Conservation (phyloP, 805 yeast species). For the Teunomyces barrocoloradensis region DNA sequence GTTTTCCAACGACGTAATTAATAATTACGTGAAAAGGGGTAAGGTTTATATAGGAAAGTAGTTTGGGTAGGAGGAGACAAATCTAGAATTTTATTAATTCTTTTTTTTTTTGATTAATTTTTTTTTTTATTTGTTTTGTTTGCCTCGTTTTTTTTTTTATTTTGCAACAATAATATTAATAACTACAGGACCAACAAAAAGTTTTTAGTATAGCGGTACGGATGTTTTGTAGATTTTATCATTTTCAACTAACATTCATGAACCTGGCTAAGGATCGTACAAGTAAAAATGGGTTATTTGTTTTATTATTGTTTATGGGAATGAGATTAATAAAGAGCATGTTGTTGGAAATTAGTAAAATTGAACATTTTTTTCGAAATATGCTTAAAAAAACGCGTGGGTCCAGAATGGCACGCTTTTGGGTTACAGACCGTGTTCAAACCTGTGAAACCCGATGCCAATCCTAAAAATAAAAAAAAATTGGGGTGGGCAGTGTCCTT, state of each 20-base stretch:
- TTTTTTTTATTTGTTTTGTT: not conserved
- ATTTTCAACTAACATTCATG: not conserved
- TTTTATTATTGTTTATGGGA: no score
- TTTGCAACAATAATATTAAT: not conserved
- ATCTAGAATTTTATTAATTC: not conserved
- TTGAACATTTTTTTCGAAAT: slow-evolving; percentile 1
- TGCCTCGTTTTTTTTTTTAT: not conserved
- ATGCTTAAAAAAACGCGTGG: not conserved
- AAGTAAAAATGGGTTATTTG: no score
- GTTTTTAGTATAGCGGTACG: not conserved
- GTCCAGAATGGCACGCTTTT: not conserved
- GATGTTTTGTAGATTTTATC: not conserved
- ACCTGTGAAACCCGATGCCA: not conserved
- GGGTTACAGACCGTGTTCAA: not conserved
- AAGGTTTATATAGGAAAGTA: slow-evolving; percentile 1
- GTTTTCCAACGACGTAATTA: slow-evolving; percentile 29
- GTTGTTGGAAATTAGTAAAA: not conserved
- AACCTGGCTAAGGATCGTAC: no score
- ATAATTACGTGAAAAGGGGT: slow-evolving; percentile 21
- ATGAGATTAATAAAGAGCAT: not conserved
- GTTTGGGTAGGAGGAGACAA: not conserved
- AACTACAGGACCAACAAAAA: not conserved
- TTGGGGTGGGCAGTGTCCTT: not conserved
- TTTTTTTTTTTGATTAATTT: not conserved
- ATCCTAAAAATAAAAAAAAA: not conserved